Base-by-base conservation (phyloP, 2,329 filamentous ascomycete genomes). In the Neopestalotiopsis clavispora region DNA sequence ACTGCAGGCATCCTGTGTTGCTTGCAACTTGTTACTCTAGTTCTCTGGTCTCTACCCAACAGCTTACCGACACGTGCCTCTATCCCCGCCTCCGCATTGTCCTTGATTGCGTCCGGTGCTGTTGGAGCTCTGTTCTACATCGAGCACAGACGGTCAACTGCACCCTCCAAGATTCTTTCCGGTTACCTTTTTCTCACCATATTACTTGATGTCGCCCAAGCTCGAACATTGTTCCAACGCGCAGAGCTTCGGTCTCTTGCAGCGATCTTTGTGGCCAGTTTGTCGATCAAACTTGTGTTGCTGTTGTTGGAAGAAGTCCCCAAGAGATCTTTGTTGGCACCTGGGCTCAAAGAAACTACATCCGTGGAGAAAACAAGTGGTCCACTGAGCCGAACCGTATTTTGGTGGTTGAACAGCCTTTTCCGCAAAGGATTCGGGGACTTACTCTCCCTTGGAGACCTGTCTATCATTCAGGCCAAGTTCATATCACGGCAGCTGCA, bases 321-420 rank as follows among this genome's bases (percentile, higher is more conserved):
- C 1, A 82, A 82, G 62, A 58, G 66, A 0, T 68, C 66, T 4
- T 34, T 74, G 57, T 67, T 76, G 34, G 34, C 73, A 64, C 61
- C 1, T n/a, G 40, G 7, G 66, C 63, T 30, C 72, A 74, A n/a
- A 73, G 72, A 5, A 58, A 74, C 34, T n/a, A 69, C 72, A 49
- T 65, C 75, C 20, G 66, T 71, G 0, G 82, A 84, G 69, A 75
- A 74, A 0, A 79, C 77, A 0, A 77, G 76, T 0, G 79, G 80
- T 0, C 62, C 79, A 10, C 69, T 82, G 6, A 80, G 72, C 56
- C 71, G 78, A n/a, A 78, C 75, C 13, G 52, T 81, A 3, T 80
- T 81, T 60, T 79, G 77, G 78, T 82, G 80, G 80, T 66, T 81
- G 13, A 80, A 80, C 34, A 20, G 64, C 1, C 66, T 82, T 5